Evolutionary conservation across 83 land plant species (phyloP), one percentile per base, ranked within the genome.

Genomic region (Picea abies): DNA sequence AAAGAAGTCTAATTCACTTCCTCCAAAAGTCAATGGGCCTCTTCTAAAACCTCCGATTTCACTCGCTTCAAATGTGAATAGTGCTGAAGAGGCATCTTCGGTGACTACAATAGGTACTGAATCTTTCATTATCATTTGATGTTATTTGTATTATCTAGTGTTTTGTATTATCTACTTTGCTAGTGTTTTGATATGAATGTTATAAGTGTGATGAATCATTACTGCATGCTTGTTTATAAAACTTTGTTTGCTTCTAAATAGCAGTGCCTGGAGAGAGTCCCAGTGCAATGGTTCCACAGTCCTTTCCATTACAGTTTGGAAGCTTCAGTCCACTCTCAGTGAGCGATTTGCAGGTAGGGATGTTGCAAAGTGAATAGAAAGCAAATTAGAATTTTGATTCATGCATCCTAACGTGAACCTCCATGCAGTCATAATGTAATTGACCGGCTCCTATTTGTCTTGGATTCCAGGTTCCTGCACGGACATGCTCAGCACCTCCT

Each of bases 401-500:
- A 52, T 52, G 56, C 56, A 52, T 11, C 14, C 11, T 52, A 52
- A 52, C 11, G 11, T 11, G 58, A 56, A 56, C 58, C 58, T 11
- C 58, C 58, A 56, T 12, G 14, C 15, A 52, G 58, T 52, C 58
- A 56, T 56, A 56, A 56, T 56, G 58, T 56, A 12, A 56, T 56
- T 56, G 15, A 56, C 16, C 14, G 14, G 3, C 58, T 56, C 14
- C 3, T 56, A 12, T 56, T 56, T 56, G 58, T 56, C 58, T 56
- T 56, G 91, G 89, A 62, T 69, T 84, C 15, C 69, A 93, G 96
- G 82, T 93, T 63, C 93, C 95, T 79, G 94, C 92, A 5, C 84
- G 97, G 80, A 98, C 99, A 39, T 94, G 87, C 84, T 98, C 99
- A 19, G 99, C 99, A 35, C 99, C 99, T 22, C 98, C 99, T 26